A percentile compares a stretch with the other conserved stretches of the same genome.
Conservation (phyloP, 2,329 filamentous ascomycete species). For the Thielaviopsis ethacetica region DNA sequence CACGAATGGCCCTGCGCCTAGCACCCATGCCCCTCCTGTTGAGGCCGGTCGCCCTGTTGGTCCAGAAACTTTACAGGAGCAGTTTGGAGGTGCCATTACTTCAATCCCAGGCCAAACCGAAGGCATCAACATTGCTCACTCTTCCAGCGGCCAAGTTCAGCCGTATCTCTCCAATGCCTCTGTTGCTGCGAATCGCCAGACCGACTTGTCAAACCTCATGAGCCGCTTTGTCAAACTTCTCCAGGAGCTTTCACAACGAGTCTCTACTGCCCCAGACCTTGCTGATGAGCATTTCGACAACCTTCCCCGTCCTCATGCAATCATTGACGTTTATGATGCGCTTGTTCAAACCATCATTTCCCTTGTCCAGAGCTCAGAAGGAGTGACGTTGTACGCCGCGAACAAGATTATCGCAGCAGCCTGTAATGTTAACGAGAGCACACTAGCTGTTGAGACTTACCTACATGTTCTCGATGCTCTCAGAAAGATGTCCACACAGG, state of each 20-base stretch:
- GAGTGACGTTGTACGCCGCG: slow-evolving; percentile 40
- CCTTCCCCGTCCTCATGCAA: slow-evolving; percentile 39
- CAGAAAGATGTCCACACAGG: slow-evolving; percentile 40
- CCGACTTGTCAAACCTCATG: slow-evolving; percentile 35
- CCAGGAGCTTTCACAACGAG: slow-evolving; percentile 33
- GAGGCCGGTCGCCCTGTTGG: slow-evolving; percentile 45
- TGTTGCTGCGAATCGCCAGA: slow-evolving; percentile 19
- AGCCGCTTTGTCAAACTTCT: slow-evolving; percentile 43
- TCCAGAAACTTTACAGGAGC: slow-evolving; percentile 48
- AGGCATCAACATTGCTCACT: slow-evolving; percentile 37
- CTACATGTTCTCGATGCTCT: slow-evolving; percentile 46
- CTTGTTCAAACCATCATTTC: slow-evolving; percentile 47
- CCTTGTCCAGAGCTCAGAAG: slow-evolving; percentile 43
- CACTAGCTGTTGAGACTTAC: slow-evolving; percentile 41
- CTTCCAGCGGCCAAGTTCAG: slow-evolving; percentile 33
- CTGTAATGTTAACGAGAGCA: slow-evolving; percentile 37
- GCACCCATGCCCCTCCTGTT: slow-evolving; percentile 37
- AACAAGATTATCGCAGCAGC: slow-evolving; percentile 42
- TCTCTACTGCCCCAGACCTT: slow-evolving; percentile 29
- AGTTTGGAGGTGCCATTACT: slow-evolving; percentile 37
- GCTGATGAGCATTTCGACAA: slow-evolving; percentile 44
- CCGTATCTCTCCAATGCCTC: slow-evolving; percentile 11
- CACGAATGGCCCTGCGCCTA: slow-evolving; percentile 35
- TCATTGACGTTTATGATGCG: slow-evolving; percentile 47
- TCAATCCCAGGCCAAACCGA: slow-evolving; percentile 43